These are phyloP conservation scores for Cetraspora pellucida DNA, from an alignment of 192 early-diverging fungal genomes.

Conservation along the genomic window DNA sequence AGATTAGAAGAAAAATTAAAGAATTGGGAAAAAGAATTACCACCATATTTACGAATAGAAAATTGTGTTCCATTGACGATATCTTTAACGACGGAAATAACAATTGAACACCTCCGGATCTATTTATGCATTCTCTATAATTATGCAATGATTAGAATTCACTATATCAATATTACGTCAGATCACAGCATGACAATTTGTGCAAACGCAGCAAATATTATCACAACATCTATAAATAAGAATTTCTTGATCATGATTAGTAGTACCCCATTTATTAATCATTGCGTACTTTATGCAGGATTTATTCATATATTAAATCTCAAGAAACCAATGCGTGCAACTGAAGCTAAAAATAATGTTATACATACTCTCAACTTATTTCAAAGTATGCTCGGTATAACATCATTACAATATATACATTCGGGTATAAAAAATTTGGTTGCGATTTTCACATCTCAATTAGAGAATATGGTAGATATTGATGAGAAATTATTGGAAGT, in stretches of 20 bases:
- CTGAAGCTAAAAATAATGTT: neutral
- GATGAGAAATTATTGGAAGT: slow-evolving; percentile 10
- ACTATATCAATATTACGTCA: neutral
- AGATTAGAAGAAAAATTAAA: slow-evolving; percentile 9
- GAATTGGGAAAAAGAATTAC: slow-evolving; percentile 18
- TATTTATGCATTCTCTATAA: slow-evolving; percentile 25
- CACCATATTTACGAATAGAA: slow-evolving; percentile 3
- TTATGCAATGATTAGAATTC: slow-evolving; percentile 28
- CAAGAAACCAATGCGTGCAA: neutral
- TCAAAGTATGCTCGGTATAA: neutral
- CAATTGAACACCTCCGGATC: slow-evolving; percentile 24
- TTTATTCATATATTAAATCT: slow-evolving; percentile 21
- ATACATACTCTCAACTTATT: neutral
- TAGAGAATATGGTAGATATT: neutral
- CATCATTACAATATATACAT: slow-evolving; percentile 17
- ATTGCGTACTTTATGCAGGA: slow-evolving; percentile 27
- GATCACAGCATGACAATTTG: neutral
- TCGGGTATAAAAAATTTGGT: neutral
- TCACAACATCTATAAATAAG: slow-evolving; percentile 14
- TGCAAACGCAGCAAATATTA: slow-evolving; percentile 9
- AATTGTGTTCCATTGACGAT: neutral
- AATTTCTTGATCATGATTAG: slow-evolving; percentile 19
- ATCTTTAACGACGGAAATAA: neutral
- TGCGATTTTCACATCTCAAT: slow-evolving; percentile 14
- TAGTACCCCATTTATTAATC: slow-evolving; percentile 25